Base-by-base conservation (phyloP, 2,329 filamentous ascomycete species). In the Nemania abortiva region DNA sequence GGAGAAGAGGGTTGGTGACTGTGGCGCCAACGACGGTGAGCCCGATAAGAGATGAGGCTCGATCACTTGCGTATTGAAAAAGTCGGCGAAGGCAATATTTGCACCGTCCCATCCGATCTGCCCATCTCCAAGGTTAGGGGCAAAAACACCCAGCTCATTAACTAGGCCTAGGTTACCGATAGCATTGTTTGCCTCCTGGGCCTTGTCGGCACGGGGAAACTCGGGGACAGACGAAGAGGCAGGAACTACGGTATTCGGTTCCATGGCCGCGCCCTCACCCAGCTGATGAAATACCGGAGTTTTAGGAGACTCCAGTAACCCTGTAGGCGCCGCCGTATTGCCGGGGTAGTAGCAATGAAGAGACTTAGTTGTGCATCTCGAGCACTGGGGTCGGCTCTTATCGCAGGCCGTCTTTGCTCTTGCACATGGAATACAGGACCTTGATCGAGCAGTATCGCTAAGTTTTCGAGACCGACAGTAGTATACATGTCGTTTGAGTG, bases 381-480 rank as follows among this genome's bases (percentile, higher is more conserved):
- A 50, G 20, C 47, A 50, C 4, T 50, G 47, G 4, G 47, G 47
- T 24, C 47, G 18, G 22, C 22, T 50, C 3, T 15, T 50, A 24
- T 50, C 47, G 22, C 47, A 50, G 22, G 47, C 47, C 20, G 47
- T 50, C 47, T 50, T 50, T 9, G 9, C 22, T 50, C 47, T 50
- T 4, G 47, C 47, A 24, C 47, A 50, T 22, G 47, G 47, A 24
- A 50, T 22, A 24, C 47, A 50, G n/a, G 47, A 50, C 22, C 47
- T 20, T 5, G n/a, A 24, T 11, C 47, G 18, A 18, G 7, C 22
- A 10, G 47, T 22, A 11, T 50, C 22, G n/a, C 22, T 11, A 22
- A 11, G 3, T 22, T 50, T 50, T 50, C 47, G n/a, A 50, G 47
- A 50, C n/a, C 47, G 47, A 50, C 47, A 50, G 22, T 50, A 50